phyloP scores from a whole-genome alignment of 2,329 filamentous ascomycete species.

The Akanthomyces muscarius region DNA sequence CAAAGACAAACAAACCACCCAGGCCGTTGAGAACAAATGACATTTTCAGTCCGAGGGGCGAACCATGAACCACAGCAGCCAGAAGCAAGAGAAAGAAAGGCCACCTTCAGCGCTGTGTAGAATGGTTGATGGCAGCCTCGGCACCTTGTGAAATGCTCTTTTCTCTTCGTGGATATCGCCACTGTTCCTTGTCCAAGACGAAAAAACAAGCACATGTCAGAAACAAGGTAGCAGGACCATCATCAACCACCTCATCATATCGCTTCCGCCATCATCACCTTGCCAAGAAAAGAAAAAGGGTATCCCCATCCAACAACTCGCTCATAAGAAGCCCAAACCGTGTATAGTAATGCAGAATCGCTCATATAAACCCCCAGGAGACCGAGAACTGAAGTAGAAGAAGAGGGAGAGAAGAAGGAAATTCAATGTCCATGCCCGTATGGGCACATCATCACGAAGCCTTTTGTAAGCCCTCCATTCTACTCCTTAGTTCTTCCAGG shows the following conservation, averaged over 20 bases:
- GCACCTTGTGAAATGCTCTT: no score
- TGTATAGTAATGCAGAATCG: conserved; percentile 11
- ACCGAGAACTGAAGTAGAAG: not conserved
- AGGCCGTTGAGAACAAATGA: no score
- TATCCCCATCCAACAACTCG: conserved; percentile 14
- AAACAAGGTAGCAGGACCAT: not conserved
- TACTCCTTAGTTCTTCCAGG: conserved; percentile 36
- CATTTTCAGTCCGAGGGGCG: no score
- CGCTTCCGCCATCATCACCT: not conserved
- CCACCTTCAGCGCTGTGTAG: no score
- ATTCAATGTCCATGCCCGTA: not conserved
- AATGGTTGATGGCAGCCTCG: no score
- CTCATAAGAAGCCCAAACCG: not conserved
- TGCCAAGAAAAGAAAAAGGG: conserved; percentile 6
- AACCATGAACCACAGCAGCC: no score
- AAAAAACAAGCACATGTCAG: not conserved
- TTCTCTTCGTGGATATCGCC: no score
- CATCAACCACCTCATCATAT: not conserved
- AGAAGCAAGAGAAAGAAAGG: no score
- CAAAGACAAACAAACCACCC: not conserved
- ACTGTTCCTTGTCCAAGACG: no score
- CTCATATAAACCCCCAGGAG: not conserved
- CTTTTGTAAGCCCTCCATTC: conserved; percentile 27
- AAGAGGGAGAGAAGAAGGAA: not conserved
- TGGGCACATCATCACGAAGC: conserved; percentile 1